Evolutionary conservation across 179 eudicot genomes (phyloP).

Genomic region (Corrigiola litoralis): DNA sequence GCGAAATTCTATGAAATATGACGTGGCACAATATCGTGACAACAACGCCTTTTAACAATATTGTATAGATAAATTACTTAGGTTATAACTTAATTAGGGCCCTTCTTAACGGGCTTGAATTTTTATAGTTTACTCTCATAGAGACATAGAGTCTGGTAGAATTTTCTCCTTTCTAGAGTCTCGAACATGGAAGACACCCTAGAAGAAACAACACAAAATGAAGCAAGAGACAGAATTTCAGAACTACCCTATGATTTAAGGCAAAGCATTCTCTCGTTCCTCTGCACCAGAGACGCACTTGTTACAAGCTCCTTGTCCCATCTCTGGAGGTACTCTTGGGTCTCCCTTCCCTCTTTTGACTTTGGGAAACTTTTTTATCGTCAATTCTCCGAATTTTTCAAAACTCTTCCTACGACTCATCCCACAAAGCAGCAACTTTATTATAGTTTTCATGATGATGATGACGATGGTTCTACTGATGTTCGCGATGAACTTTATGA

Average conservation of each 20-base stretch:
- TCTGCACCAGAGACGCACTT: not conserved
- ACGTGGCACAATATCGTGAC: no score
- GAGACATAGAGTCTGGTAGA: no score
- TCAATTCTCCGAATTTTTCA: not conserved
- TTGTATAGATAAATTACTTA: no score
- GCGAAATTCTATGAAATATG: no score
- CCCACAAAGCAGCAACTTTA: not conserved
- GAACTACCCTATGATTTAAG: not conserved
- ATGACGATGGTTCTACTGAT: not conserved
- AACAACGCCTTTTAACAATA: no score
- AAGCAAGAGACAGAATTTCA: slow-evolving; percentile 1
- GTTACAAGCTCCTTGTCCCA: not conserved
- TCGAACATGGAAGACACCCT: no score
- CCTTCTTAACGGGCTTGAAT: no score
- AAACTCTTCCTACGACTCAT: not conserved
- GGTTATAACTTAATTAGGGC: no score
- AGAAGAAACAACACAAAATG: no score
- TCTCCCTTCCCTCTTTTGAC: not conserved
- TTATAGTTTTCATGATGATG: not conserved
- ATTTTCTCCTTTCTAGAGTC: no score
- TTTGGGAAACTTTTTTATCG: not conserved
- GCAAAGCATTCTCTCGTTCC: not conserved
- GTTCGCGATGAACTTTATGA: no score
- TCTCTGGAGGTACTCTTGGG: slow-evolving; percentile 7
- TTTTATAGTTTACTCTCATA: no score